Conservation (phyloP, 2,329 filamentous ascomycete species). For the Fusarium cyanostomum region DNA sequence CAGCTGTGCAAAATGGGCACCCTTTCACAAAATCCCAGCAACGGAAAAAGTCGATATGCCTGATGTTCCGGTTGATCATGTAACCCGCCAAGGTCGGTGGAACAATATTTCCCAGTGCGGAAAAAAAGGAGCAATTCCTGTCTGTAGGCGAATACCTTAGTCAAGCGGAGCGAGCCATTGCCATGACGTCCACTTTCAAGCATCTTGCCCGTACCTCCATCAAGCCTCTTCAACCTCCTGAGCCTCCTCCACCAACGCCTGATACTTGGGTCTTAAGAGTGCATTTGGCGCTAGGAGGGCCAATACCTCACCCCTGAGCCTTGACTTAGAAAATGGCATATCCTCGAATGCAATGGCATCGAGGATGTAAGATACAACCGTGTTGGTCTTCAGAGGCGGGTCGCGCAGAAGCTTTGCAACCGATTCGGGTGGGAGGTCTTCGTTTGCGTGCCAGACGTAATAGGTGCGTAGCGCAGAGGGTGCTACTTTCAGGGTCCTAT, state of each 20-base stretch:
- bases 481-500: constrained; percentile 30
- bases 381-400: constrained; percentile 65
- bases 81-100: not conserved
- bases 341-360: constrained; percentile 61
- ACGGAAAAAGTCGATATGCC: too few species aligned
- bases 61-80: too few species aligned
- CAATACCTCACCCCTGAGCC: constrained; percentile 58
- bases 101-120: not conserved
- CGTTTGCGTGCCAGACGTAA: constrained; percentile 68
- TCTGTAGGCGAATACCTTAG: not conserved
- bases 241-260: constrained; percentile 36
- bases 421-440: constrained; percentile 56
- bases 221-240: constrained; percentile 5
- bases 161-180: not conserved
- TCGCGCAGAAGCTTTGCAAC: constrained; percentile 67
- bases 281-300: constrained; percentile 42
- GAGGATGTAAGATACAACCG: constrained; percentile 68
- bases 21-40: too few species aligned
- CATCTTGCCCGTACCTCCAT: not conserved
- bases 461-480: constrained; percentile 64
- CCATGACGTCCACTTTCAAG: not conserved
- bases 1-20: too few species aligned
- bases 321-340: constrained; percentile 58
- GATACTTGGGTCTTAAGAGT: constrained; percentile 37
- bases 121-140: not conserved